Evolutionary conservation across 352 stramenopile species (phyloP), one percentile per base, ranked within the genome.

Genomic region (Phytophthora sp.): DNA sequence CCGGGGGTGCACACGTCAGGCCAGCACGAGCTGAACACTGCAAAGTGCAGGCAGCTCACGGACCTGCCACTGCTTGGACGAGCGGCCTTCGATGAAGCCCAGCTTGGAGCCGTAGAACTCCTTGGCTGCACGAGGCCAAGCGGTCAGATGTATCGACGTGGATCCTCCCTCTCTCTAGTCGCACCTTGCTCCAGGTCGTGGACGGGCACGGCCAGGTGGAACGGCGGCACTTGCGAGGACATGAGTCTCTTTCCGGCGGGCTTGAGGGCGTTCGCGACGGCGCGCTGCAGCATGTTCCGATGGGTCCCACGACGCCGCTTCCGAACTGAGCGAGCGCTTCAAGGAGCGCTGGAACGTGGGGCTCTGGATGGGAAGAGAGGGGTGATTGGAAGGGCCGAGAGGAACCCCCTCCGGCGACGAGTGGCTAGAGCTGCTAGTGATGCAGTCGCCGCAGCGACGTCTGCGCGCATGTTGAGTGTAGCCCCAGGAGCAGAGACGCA

Each of bases 161-260:
- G n/a, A n/a, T 15, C 20, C 24, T 12, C 12, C 18, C 15, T 20
- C 28, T 49, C 30, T 59, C 37, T 31, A 58, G 32, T 50, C 54
- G 23, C 50, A 92, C 83, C 83, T 72, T 78, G 58, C 37, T 91
- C 70, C 21, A 99, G 72, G 58, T 97, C 82, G 77, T 98, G 96
- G n/a, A 99, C 96, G 8, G 96, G 96, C 70, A 99, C 92, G 13
- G 96, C 95, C 18, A 97, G 66, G 67, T 97, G 91, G 57, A 97
- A 97, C 4, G 91, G 91, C 24, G 77, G 69, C 57, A 89, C 69
- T 57, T 60, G 67, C 23, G 63, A 62, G 37, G 69, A 75, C 50
- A 74, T 69, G 45, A 65, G 49, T 63, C 55, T 70, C 28, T 54
- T 64, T 15, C 23, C 54, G 24, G 26, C 32, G 7, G 59, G 38